Conservation (phyloP, 2,329 filamentous ascomycete species). For the Byssothecium circinans region DNA sequence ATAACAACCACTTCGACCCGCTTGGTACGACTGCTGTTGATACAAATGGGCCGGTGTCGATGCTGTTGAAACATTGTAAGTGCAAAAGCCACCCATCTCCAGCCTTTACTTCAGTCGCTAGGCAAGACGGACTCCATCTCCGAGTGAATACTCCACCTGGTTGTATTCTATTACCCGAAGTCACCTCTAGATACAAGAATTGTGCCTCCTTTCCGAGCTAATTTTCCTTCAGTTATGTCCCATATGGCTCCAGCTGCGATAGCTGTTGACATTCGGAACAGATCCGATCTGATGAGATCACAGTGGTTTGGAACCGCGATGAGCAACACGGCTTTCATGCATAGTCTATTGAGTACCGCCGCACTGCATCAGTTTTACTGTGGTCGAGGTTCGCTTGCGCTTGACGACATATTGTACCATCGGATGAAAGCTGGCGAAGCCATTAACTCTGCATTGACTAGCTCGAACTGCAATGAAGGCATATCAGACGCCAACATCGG, state of each 20-base stretch:
- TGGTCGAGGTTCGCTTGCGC: constrained; percentile 33
- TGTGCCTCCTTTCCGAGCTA: constrained; percentile 14
- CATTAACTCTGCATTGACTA: constrained; percentile 36
- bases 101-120: too few species aligned
- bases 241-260: constrained; percentile 43
- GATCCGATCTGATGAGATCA: constrained; percentile 39
- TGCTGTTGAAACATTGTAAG: constrained; percentile 43
- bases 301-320: constrained; percentile 43
- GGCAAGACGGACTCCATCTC: not conserved
- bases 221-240: constrained; percentile 30
- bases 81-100: constrained; percentile 2
- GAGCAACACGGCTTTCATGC: constrained; percentile 42
- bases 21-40: constrained; percentile 35
- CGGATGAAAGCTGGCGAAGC: constrained; percentile 37
- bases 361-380: constrained; percentile 39
- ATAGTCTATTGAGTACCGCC: constrained; percentile 41
- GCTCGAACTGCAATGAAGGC: constrained; percentile 23
- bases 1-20: constrained; percentile 36
- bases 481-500: constrained; percentile 44
- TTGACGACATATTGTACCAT: constrained; percentile 37
- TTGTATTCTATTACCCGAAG: not conserved
- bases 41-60: constrained; percentile 29
- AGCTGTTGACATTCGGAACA: constrained; percentile 39
- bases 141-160: not conserved
- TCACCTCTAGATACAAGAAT: not conserved